Conservation (phyloP, 495 filamentous ascomycete genomes). For the Neurospora pannonica region DNA sequence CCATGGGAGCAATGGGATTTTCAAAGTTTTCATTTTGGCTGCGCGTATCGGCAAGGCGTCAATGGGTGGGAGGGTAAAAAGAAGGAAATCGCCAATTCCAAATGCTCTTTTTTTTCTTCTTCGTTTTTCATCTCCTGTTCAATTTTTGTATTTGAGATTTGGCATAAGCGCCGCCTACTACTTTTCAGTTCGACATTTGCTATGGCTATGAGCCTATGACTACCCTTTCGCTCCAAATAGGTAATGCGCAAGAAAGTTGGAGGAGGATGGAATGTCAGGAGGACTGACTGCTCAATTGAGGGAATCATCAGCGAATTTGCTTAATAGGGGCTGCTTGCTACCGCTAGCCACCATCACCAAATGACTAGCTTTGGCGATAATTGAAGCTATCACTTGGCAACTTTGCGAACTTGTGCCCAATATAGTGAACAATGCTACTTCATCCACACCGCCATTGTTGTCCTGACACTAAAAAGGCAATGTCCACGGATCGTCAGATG, state of each 20-base stretch:
- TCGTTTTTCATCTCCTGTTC: background rate
- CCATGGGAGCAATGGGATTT: slow-evolving; percentile 3
- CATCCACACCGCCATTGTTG: background rate
- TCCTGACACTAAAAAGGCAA: background rate
- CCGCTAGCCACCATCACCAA: background rate
- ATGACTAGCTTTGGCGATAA: background rate
- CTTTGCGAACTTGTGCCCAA: background rate
- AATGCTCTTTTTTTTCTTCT: slow-evolving; percentile 1
- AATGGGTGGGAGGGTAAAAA: slow-evolving; percentile 10
- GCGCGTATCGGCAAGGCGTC: slow-evolving; percentile 18
- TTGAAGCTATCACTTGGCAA: background rate
- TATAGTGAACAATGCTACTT: background rate
- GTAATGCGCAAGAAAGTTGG: background rate
- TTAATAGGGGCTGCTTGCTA: background rate
- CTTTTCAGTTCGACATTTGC: background rate
- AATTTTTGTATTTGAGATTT: background rate
- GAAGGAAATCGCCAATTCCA: slow-evolving; percentile 9
- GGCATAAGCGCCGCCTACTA: background rate
- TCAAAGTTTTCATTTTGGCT: slow-evolving; percentile 8
- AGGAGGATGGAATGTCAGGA: background rate
- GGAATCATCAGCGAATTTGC: background rate
- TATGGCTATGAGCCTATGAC: background rate
- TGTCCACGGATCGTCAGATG: background rate
- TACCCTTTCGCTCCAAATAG: background rate
- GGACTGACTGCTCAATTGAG: background rate